Evolutionary conservation across 2,329 filamentous ascomycete species (phyloP).

Genomic region (Fusarium pseudoanthophilum): DNA sequence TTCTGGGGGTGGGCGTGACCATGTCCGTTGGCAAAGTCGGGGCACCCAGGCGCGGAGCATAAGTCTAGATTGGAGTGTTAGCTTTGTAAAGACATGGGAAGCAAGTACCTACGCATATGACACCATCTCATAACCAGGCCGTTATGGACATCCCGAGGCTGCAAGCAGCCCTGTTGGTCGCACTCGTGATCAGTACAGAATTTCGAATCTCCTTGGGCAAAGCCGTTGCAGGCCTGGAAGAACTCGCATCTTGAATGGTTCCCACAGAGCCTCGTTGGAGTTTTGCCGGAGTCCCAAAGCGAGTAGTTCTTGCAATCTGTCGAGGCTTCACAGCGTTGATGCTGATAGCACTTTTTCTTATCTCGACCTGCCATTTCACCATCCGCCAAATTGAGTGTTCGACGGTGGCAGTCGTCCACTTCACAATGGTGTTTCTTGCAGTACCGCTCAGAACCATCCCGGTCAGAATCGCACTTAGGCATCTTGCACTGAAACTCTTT

Average conservation of each 20-base stretch:
- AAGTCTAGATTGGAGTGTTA: constrained; percentile 23
- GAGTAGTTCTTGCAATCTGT: constrained; percentile 5
- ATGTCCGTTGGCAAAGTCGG: not conserved
- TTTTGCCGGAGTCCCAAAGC: not conserved
- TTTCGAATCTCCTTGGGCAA: not conserved
- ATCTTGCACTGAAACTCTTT: not conserved
- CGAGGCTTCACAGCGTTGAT: constrained; percentile 25
- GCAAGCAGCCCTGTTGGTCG: not conserved
- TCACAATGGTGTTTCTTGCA: constrained; percentile 22
- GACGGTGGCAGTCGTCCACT: not conserved
- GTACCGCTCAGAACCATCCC: not conserved
- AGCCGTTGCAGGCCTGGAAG: constrained; percentile 8
- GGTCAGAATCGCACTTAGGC: not conserved
- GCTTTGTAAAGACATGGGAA: not conserved
- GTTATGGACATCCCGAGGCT: constrained; percentile 4
- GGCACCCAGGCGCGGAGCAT: constrained; percentile 12
- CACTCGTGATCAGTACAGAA: constrained; percentile 33
- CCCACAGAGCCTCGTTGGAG: constrained; percentile 9
- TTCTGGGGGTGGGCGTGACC: not conserved
- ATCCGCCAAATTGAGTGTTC: not conserved
- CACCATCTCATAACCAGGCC: constrained; percentile 15
- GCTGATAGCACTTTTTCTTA: constrained; percentile 2
- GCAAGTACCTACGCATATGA: constrained; percentile 10
- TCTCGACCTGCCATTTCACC: not conserved
- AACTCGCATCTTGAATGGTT: constrained; percentile 25